phyloP scores from a whole-genome alignment of 2,329 filamentous ascomycete genomes.

The Zasmidium angulare region DNA sequence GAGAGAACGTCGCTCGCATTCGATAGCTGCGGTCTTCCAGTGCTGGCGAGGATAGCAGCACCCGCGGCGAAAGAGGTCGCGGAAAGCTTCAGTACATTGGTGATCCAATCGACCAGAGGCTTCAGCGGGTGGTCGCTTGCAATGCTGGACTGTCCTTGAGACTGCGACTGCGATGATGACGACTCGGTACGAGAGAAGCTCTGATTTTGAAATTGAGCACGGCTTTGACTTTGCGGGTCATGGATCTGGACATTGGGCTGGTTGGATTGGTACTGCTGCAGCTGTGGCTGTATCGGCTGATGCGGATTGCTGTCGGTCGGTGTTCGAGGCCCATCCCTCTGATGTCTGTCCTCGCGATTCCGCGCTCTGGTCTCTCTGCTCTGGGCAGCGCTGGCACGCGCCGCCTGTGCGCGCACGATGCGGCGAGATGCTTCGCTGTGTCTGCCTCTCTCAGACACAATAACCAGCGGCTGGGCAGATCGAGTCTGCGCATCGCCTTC shows the following conservation, averaged over 20 bases:
- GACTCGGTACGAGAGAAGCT: background rate
- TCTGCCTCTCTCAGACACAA: conserved; percentile 33
- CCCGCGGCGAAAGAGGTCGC: conserved; percentile 18
- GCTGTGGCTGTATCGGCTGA: conserved; percentile 5
- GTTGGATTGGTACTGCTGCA: background rate
- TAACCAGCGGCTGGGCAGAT: conserved; percentile 29
- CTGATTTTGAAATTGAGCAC: conserved; percentile 4
- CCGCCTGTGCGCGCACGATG: conserved; percentile 35
- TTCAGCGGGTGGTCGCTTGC: conserved; percentile 5
- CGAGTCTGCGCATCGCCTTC: conserved; percentile 4
- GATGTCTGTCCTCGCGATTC: conserved; percentile 30
- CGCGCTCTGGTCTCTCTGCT: conserved; percentile 34
- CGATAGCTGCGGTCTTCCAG: conserved; percentile 13
- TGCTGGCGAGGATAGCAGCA: conserved; percentile 15
- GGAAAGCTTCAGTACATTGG: conserved; percentile 24
- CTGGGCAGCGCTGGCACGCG: conserved; percentile 35
- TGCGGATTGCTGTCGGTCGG: conserved; percentile 10
- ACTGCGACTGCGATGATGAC: conserved; percentile 1
- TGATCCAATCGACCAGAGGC: conserved; percentile 24
- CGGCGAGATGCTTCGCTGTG: conserved; percentile 33
- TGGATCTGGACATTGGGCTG: conserved; percentile 7
- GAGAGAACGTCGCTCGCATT: conserved; percentile 15
- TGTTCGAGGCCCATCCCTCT: conserved; percentile 22
- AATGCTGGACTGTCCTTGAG: background rate
- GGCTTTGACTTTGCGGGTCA: background rate